Percentiles rank a stretch among this genome's conserved stretches.
Evolutionary conservation across 1,139 yeast genomes (phyloP).

Genomic region (Diutina siamensis): DNA sequence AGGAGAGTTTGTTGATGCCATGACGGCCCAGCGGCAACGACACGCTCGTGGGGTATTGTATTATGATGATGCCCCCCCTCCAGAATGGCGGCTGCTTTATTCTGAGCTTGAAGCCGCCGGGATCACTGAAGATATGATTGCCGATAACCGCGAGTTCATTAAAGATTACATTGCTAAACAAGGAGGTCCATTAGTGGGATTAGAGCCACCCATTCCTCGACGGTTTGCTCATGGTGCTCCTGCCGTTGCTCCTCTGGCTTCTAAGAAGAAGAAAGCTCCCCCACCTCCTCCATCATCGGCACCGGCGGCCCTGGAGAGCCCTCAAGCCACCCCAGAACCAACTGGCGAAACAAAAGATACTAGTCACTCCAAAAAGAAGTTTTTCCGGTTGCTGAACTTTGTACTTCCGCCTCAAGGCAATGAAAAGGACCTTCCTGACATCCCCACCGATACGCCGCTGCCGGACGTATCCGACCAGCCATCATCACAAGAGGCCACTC

Average conservation of each 20-base stretch:
- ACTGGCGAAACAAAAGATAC: not conserved
- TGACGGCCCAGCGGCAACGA: constrained; percentile 44
- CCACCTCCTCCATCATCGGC: constrained; percentile 26
- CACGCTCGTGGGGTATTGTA: constrained; percentile 51
- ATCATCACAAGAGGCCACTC: too few relatives aligned
- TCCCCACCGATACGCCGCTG: not conserved
- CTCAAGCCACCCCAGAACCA: constrained; percentile 2
- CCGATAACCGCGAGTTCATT: constrained; percentile 72
- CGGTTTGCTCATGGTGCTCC: constrained; percentile 22
- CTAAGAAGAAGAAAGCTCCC: constrained; percentile 28
- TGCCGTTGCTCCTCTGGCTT: constrained; percentile 6
- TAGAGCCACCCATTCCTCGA: constrained; percentile 78
- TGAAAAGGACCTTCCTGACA: not conserved
- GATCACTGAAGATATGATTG: constrained; percentile 81
- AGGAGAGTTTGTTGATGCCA: constrained; percentile 43
- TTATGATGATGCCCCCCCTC: constrained; percentile 74
- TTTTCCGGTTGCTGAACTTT: not conserved
- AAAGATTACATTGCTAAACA: constrained; percentile 64
- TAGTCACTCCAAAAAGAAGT: not conserved
- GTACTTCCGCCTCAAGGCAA: not conserved
- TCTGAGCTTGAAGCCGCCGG: constrained; percentile 69
- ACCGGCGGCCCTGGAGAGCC: constrained; percentile 7
- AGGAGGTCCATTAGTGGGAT: constrained; percentile 78
- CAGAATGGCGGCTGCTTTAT: constrained; percentile 74
- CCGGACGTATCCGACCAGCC: not conserved